A percentile compares a stretch with the other conserved stretches of the same genome.
These are phyloP conservation scores for Abrus precatorius DNA, from an alignment of 306 rosid species.

Conservation along the genomic window DNA sequence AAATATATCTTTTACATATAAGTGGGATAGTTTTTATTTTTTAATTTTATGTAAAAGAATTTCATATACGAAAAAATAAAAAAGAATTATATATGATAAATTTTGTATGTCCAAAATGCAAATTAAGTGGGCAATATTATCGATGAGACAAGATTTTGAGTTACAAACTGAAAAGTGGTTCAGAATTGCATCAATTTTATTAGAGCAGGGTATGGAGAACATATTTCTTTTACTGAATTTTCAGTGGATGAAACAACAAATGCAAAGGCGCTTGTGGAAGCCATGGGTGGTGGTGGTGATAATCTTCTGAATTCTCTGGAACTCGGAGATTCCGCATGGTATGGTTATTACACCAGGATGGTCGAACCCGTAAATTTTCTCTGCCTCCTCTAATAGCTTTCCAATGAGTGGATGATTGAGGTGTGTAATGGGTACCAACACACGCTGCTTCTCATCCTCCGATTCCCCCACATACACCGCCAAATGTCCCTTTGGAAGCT, in stretches of 20 bases:
- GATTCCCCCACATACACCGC: slow-evolving; percentile 15
- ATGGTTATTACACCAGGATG: slow-evolving; percentile 24
- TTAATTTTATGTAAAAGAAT: too few species aligned
- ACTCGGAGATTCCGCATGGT: slow-evolving; percentile 22
- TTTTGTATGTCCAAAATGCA: too few species aligned
- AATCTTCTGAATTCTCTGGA: slow-evolving; percentile 16
- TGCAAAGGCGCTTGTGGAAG: background rate
- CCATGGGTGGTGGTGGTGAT: background rate
- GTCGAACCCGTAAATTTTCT: slow-evolving; percentile 3
- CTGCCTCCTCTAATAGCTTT: slow-evolving; percentile 35
- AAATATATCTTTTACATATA: too few species aligned
- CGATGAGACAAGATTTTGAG: too few species aligned
- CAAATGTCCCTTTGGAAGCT: slow-evolving; percentile 29
- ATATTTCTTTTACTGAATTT: background rate
- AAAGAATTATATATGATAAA: too few species aligned
- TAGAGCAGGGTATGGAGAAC: background rate
- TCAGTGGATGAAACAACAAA: background rate
- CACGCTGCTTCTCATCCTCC: slow-evolving; percentile 19
- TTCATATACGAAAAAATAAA: too few species aligned
- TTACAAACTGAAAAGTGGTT: background rate
- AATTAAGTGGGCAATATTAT: too few species aligned
- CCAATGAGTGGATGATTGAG: slow-evolving; percentile 3
- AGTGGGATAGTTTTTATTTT: too few species aligned
- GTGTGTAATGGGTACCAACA: slow-evolving; percentile 10
- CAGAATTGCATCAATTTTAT: background rate